Evolutionary conservation across 2,329 filamentous ascomycete genomes (phyloP), one percentile per base, ranked within the genome.

Genomic region (Talaromyces sp.): DNA sequence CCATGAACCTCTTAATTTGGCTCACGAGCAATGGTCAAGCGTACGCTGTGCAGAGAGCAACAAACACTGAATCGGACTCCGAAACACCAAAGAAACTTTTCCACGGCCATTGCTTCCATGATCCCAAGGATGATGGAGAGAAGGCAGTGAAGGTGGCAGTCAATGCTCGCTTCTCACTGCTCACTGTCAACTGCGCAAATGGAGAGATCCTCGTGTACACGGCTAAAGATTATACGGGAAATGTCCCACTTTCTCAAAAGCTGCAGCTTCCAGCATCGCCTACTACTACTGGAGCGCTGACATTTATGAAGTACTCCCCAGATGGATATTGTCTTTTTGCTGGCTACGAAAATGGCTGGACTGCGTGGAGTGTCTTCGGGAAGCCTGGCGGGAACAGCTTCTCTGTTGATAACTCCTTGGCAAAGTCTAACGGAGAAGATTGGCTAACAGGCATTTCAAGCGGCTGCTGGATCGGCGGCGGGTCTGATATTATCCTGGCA

Each of bases 301-400:
- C 84, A 2, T 88, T 86, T 27, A 74, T 99, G 60, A 85, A 77
- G 55, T 99, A 96, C 76, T 97, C 94, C 1, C 91, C 93, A 0
- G 94, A 99, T 70, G 94, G 94, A 16, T 97, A 97, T 71, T 96
- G 92, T 70, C 81, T 99, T 8, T 97, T 99, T 72, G 91, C 89
- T 39, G 94, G 93, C 1, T 97, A 93, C 67, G 87, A 94, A 65
- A 86, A 87, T 53, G 95, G 94, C 0, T 99, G 94, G 94, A 88
- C 90, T 4, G 93, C 87, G 42, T 99, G 93, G 93, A 97, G 93
- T 70, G 94, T 97, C 33, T 99, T 96, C 72, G 94, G 94, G 30
- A 97, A 96, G 71, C 82, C 88, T 2, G 87, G 91, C 13, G 91
- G 88, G 50, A 90, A 86, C 62, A 96, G 90, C 67, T 97, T 97